phyloP scores from a whole-genome alignment of 805 yeast genomes.

The Sugiyamaella chiloensis region DNA sequence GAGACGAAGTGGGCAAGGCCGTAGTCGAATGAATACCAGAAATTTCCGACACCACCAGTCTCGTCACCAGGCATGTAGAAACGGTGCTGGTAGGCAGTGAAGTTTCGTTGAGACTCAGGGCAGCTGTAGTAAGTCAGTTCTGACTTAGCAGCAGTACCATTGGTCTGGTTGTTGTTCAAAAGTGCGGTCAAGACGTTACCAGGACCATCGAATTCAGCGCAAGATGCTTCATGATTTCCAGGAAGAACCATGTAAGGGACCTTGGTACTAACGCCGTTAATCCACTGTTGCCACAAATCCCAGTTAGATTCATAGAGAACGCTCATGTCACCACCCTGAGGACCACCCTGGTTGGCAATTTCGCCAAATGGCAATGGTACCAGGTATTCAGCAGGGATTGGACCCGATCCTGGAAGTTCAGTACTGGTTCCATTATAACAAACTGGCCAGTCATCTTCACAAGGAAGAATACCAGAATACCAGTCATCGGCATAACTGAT shows the following conservation, averaged over 20 bases:
- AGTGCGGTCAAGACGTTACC: slow-evolving; percentile 22
- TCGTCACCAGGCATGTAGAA: slow-evolving; percentile 28
- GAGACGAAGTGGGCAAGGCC: slow-evolving; percentile 27
- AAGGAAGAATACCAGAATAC: slow-evolving; percentile 19
- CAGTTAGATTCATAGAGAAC: slow-evolving; percentile 15
- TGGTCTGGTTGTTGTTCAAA: slow-evolving; percentile 17
- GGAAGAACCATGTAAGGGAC: slow-evolving; percentile 21
- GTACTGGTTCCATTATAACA: slow-evolving; percentile 21
- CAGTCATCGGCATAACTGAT: slow-evolving; percentile 28
- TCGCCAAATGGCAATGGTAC: slow-evolving; percentile 17
- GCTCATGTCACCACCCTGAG: slow-evolving; percentile 17
- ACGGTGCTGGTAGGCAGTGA: slow-evolving; percentile 28
- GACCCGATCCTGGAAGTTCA: slow-evolving; percentile 12
- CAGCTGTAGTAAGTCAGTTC: slow-evolving; percentile 18
- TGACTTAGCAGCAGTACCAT: slow-evolving; percentile 8
- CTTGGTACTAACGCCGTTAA: slow-evolving; percentile 8
- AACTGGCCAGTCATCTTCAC: slow-evolving; percentile 17
- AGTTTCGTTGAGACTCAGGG: slow-evolving; percentile 26
- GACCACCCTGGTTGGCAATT: slow-evolving; percentile 17
- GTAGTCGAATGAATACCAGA: slow-evolving; percentile 30
- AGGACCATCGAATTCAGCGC: slow-evolving; percentile 20
- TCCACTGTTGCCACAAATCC: slow-evolving; percentile 23
- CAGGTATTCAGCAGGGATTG: slow-evolving; percentile 10
- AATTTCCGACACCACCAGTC: slow-evolving; percentile 24
- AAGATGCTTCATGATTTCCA: slow-evolving; percentile 21